A percentile compares a stretch with the other conserved stretches of the same genome.
Conservation (phyloP, 2,329 filamentous ascomycete genomes). For the Colletotrichum godetiae region DNA sequence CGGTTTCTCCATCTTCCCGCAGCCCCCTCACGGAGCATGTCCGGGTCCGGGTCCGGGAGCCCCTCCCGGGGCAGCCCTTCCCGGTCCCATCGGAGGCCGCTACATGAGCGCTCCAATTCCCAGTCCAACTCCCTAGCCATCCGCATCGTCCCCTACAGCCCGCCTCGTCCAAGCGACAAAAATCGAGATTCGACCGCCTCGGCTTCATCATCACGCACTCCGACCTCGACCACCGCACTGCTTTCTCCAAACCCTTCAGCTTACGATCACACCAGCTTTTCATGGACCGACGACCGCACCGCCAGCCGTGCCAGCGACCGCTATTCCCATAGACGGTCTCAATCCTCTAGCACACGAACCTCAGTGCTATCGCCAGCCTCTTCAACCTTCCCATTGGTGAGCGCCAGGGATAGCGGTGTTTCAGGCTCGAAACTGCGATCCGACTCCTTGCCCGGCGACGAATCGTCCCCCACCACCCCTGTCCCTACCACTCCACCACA, state of each 20-base stretch:
- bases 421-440: constrained; percentile 57
- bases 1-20: neutral
- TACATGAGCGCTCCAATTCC: constrained; percentile 54
- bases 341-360: constrained; percentile 40
- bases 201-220: constrained; percentile 34
- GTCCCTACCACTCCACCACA: constrained; percentile 50
- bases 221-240: constrained; percentile 23
- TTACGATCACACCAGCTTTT: constrained; percentile 3
- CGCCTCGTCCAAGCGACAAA: constrained; percentile 48
- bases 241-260: constrained; percentile 27
- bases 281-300: constrained; percentile 23
- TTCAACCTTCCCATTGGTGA: constrained; percentile 48
- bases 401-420: constrained; percentile 52
- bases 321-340: constrained; percentile 36
- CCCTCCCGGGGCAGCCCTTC: constrained; percentile 32
- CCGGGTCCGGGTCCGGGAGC: constrained; percentile 41
- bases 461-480: constrained; percentile 50
- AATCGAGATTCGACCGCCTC: constrained; percentile 32
- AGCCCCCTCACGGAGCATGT: constrained; percentile 37
- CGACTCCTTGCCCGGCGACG: constrained; percentile 44
- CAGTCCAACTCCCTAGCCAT: constrained; percentile 56
- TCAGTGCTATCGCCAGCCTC: constrained; percentile 29
- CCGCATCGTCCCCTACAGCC: constrained; percentile 61
- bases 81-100: constrained; percentile 46
- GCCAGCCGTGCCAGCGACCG: constrained; percentile 19